Base-by-base conservation (phyloP, 2,329 filamentous ascomycete species). In the Botrytis deweyae region DNA sequence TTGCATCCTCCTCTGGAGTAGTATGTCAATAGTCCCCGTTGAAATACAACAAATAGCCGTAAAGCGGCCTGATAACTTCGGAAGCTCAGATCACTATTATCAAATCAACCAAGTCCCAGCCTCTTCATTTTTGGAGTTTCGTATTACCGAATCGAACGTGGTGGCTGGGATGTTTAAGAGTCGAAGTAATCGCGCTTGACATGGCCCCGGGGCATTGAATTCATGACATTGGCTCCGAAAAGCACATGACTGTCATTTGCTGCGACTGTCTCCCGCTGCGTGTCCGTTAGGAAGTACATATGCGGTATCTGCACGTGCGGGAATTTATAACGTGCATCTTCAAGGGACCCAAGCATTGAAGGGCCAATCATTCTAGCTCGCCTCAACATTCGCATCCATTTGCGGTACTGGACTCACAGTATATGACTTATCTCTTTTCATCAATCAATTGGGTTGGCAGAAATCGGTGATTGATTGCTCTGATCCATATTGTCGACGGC, bases 211-310 rank as follows among this genome's bases (percentile, higher is more conserved):
- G 10, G 10, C 44, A 49, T 64, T 66, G 8, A 44, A 29, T 29
- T 25, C 16, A 65, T 61, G 64, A 64, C 74, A 72, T 74, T 73
- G 46, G 55, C 58, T 58, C 49, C 62, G 33, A 36, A 70, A 73
- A 74, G 73, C 78, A 78, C 76, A 76, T 79, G 77, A 78, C 74
- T 77, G 72, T 67, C 73, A 42, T 69, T 69, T 69, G 36, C 66
- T 69, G 66, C 66, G 66, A 69, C 66, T 69, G 49, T 69, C 66
- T 72, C 33, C 59, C 66, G 64, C 76, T 79, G 76, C 77, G 76
- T 73, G 74, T 76, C 74, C 75, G 74, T 76, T 76, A 67, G 67
- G 71, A 72, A 65, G 42, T 73, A 70, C 72, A 72, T 70, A 75
- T 76, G 75, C 74, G 64, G 74, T 55, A 73, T 33, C 73, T 78